Base-by-base conservation (phyloP, 495 filamentous ascomycete species). In the Penicillium coprophilum region DNA sequence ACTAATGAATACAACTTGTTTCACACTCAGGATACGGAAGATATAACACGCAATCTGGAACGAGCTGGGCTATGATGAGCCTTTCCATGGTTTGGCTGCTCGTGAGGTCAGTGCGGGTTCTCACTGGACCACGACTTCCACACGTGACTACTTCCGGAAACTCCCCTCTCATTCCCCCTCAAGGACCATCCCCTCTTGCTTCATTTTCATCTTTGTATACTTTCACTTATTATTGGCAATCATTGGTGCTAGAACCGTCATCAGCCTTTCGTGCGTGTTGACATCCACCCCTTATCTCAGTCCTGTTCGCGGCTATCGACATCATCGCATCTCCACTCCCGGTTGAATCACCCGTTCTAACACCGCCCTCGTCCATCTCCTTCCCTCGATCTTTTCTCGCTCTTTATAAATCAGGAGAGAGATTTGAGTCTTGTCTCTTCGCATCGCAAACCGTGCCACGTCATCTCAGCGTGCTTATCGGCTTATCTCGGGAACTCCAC, bases 61-160 rank as follows among this genome's bases (percentile, higher is more conserved):
- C 60, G 62, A 45, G 62, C 68, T 34, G 69, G 71, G 15, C 57
- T 72, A 6, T 69, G 56, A 63, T 46, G 50, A 13, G 43, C 36
- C 39, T 58, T 57, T 68, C 64, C 59, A 59, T 65, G 59, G 61
- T 49, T 59, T 46, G 17, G 17, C 36, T 39, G 46, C 69, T 64
- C 74, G 76, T 79, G 76, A 77, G 64, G 74, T 68, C 59, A 66
- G 56, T 56, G 68, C 64, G 70, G 59, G 58, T 60, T 76, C 61
- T 77, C 69, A 79, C 76, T 79, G 76, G 76, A 64, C 63, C 52
- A 40, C 34, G 24, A 48, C 24, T 31, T 17, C 36, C 39, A 49
- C 74, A 77, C 73, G 72, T 77, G 74, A 77, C 53, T 60, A 52
- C 60, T 41, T 28, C 17, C 68, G 69, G 69, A 71, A 63, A 64